phyloP scores from a whole-genome alignment of 139 green algal species.

The Haematococcus lacustris region DNA sequence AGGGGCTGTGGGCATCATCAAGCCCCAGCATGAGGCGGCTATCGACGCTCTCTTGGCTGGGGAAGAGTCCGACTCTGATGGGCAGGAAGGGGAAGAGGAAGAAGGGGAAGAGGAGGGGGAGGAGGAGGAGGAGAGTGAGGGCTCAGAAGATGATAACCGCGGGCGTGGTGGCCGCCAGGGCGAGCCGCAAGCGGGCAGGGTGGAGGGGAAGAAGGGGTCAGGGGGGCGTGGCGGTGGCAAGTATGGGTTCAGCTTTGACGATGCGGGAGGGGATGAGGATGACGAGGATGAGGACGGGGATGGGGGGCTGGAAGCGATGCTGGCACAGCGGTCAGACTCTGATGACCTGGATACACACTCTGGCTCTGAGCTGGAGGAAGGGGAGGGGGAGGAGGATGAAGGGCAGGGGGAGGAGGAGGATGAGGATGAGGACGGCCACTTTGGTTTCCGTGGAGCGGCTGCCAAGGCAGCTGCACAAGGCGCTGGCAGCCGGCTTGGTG shows the following conservation, averaged over 20 bases:
- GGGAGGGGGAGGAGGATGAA: too few species aligned
- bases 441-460: too few species aligned
- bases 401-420: too few species aligned
- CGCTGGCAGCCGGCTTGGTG: too few species aligned
- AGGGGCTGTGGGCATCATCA: too few species aligned
- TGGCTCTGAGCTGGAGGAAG: too few species aligned
- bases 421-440: too few species aligned
- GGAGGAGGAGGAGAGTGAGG: constrained; percentile 6
- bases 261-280: constrained; percentile 5
- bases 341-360: too few species aligned
- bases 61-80: constrained; percentile 28
- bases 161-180: neutral
- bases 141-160: neutral
- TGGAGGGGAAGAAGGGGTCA: neutral
- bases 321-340: too few species aligned
- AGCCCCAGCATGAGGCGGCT: constrained; percentile 22
- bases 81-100: constrained; percentile 10
- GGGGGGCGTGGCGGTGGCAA: constrained; percentile 5
- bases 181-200: neutral
- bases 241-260: too few species aligned
- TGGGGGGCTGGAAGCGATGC: too few species aligned
- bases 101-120: constrained; percentile 12
- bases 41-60: constrained; percentile 26
- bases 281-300: neutral
- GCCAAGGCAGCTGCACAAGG: too few species aligned